Evolutionary conservation across 2,329 filamentous ascomycete genomes (phyloP).

Genomic region (Neurospora sp.): DNA sequence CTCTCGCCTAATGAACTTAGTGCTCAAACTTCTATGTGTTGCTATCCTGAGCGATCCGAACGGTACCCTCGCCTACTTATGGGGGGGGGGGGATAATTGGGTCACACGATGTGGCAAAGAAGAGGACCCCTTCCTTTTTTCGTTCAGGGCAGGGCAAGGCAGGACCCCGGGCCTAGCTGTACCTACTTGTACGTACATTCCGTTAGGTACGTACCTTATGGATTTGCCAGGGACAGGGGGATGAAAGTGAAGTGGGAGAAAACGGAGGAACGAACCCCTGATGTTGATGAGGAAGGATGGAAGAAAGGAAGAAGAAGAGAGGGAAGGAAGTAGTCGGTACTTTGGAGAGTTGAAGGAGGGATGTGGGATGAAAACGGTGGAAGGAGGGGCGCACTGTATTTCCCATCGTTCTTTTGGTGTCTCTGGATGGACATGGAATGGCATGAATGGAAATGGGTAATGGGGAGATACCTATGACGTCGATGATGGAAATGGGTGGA

Average conservation of each 20-base stretch:
- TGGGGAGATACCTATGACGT: background rate
- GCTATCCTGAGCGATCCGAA: too few species aligned
- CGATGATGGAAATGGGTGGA: background rate
- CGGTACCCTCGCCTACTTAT: background rate
- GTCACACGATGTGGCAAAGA: background rate
- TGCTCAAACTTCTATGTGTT: too few species aligned
- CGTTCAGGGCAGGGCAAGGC: too few species aligned
- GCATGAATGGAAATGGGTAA: background rate
- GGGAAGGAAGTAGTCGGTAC: background rate
- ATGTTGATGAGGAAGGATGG: background rate
- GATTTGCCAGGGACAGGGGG: too few species aligned
- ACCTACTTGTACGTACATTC: too few species aligned
- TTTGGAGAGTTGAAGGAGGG: background rate
- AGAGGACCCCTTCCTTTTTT: background rate
- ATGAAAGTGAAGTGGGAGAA: background rate
- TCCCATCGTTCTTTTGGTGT: background rate
- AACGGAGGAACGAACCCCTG: background rate
- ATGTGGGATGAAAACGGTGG: background rate
- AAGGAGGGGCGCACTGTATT: background rate
- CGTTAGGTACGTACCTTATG: too few species aligned
- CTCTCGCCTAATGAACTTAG: background rate
- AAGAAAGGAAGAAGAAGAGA: background rate
- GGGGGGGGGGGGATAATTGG: background rate
- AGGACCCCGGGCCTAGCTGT: too few species aligned
- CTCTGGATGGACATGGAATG: background rate